A percentile compares a stretch with the other conserved stretches of the same genome.
Conservation (phyloP, 1,284 basidiomycete species). For the Cystobasidium slooffiae region DNA sequence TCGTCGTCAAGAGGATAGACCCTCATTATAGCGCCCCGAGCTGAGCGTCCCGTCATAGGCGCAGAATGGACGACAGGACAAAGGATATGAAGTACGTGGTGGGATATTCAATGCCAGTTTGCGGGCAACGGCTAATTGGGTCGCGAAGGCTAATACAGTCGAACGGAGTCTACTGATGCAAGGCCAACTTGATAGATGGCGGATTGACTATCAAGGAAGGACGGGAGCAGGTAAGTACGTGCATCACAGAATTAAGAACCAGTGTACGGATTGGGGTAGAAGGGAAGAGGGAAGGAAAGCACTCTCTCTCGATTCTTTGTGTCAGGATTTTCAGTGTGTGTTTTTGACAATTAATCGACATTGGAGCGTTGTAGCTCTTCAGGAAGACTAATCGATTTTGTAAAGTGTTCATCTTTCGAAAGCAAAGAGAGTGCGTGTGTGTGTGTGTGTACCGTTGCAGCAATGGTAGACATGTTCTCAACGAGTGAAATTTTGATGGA, state of each 20-base stretch:
- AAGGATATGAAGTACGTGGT: too few relatives aligned
- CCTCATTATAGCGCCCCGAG: too few relatives aligned
- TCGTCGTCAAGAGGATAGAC: too few relatives aligned
- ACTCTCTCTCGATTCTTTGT: not conserved
- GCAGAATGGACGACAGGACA: too few relatives aligned
- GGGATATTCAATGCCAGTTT: too few relatives aligned
- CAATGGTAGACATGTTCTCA: not conserved
- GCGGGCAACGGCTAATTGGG: too few relatives aligned
- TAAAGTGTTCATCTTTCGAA: slow-evolving; percentile 32
- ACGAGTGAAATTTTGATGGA: not conserved
- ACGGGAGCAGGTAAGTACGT: not conserved
- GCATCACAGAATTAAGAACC: not conserved
- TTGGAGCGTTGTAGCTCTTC: not conserved
- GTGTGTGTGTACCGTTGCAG: not conserved
- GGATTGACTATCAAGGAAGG: too few relatives aligned
- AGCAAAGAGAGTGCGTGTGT: not conserved
- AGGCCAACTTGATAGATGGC: too few relatives aligned
- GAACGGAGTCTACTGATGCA: too few relatives aligned
- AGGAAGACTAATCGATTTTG: slow-evolving; percentile 45
- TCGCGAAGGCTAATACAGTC: too few relatives aligned
- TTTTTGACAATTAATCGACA: slow-evolving; percentile 38
- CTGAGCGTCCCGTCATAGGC: too few relatives aligned
- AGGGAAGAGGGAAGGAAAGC: not conserved
- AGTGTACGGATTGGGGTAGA: not conserved
- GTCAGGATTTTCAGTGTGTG: slow-evolving; percentile 46